These are phyloP conservation scores for Tripterygium wilfordii DNA, from an alignment of 177 flowering plant species.

Conservation along the genomic window DNA sequence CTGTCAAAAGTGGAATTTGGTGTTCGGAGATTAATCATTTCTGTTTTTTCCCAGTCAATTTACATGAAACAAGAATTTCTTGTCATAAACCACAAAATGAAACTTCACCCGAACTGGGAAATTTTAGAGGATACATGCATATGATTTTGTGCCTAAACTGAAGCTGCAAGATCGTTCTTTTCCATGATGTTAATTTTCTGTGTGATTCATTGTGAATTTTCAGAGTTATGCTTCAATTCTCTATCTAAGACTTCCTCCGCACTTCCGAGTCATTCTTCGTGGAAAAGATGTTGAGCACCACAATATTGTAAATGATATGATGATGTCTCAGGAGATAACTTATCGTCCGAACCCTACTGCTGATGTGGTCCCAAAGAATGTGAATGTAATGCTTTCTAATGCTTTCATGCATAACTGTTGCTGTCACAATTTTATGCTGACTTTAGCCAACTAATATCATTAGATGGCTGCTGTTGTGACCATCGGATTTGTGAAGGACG, in stretches of 20 bases:
- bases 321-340: slow-evolving; percentile 58
- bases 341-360: slow-evolving; percentile 65
- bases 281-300: slow-evolving; percentile 92
- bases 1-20: too few relatives aligned
- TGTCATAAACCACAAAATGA: too few relatives aligned
- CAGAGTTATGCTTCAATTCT: slow-evolving; percentile 96
- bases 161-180: not conserved
- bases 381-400: slow-evolving; percentile 42
- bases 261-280: slow-evolving; percentile 79
- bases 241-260: slow-evolving; percentile 75
- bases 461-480: slow-evolving; percentile 77
- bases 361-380: slow-evolving; percentile 51
- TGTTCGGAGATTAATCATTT: too few relatives aligned
- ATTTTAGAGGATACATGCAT: too few relatives aligned
- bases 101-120: too few relatives aligned
- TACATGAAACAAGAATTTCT: too few relatives aligned
- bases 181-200: not conserved
- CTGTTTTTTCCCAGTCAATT: too few relatives aligned
- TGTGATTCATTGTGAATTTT: slow-evolving; percentile 13
- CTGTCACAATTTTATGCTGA: not conserved
- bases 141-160: not conserved
- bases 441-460: slow-evolving; percentile 7
- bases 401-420: not conserved
- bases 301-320: slow-evolving; percentile 89
- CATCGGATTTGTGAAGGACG: slow-evolving; percentile 95